A percentile compares a stretch with the other conserved stretches of the same genome.
phyloP scores from a whole-genome alignment of 305 asterid genomes.

The Solanum chacoense region DNA sequence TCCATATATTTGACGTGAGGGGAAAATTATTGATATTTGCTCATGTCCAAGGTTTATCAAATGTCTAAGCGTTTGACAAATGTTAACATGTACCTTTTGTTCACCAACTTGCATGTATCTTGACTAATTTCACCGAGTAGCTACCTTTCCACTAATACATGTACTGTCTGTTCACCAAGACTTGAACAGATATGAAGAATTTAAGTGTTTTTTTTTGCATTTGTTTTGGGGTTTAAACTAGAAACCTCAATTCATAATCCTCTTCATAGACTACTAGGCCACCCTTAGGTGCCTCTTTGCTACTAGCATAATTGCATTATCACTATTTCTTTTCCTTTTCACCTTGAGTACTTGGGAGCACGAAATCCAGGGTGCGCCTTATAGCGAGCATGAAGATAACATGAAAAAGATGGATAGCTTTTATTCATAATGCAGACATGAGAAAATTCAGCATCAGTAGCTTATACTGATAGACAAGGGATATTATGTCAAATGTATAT shows the following conservation, averaged over 20 bases:
- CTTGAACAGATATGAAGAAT: background rate
- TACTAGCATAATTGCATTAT: background rate
- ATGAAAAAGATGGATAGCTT: background rate
- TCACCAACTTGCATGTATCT: background rate
- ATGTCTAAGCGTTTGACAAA: background rate
- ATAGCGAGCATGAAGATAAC: background rate
- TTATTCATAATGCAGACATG: background rate
- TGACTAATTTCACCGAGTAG: background rate
- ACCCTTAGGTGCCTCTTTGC: background rate
- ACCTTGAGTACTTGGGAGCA: background rate
- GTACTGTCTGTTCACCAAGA: background rate
- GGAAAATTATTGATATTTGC: background rate
- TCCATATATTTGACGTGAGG: background rate
- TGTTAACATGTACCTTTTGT: background rate
- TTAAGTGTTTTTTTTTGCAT: background rate
- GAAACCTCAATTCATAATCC: background rate
- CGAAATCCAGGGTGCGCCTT: background rate
- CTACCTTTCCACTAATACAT: background rate
- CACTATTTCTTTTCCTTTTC: background rate
- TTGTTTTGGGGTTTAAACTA: background rate
- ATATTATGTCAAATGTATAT: background rate
- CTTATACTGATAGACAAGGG: background rate
- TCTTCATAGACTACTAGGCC: background rate
- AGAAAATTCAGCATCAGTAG: background rate
- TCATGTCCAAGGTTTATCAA: background rate